Evolutionary conservation across 192 early-diverging fungal species (phyloP).

Genomic region (Diversispora eburnea): DNA sequence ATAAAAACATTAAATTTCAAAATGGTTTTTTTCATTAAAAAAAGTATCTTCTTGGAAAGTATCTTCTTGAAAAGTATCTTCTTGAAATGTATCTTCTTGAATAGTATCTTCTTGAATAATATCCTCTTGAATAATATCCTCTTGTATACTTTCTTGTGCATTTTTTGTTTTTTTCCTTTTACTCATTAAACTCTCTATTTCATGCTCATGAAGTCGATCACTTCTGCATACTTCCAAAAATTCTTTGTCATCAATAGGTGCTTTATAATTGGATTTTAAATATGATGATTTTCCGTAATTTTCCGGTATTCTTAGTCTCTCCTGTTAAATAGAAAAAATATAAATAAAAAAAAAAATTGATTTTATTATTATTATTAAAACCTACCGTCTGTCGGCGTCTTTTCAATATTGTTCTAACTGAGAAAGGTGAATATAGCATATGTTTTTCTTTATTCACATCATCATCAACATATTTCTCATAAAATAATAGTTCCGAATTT

Average conservation of each 20-base stretch:
- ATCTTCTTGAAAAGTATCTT: too few relatives aligned
- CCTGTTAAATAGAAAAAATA: neutral
- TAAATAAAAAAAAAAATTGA: neutral
- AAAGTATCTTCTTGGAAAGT: too few relatives aligned
- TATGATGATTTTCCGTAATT: neutral
- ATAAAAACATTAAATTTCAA: too few relatives aligned
- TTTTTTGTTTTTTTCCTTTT: neutral
- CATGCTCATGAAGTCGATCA: neutral
- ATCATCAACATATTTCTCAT: constrained; percentile 17
- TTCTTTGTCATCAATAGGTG: neutral
- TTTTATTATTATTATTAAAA: neutral
- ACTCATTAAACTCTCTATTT: neutral
- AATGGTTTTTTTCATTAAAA: too few relatives aligned
- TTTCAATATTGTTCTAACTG: neutral
- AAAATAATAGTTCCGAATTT: constrained; percentile 2
- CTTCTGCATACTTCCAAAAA: neutral
- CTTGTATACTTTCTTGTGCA: too few relatives aligned
- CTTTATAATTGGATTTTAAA: neutral
- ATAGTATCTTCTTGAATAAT: too few relatives aligned
- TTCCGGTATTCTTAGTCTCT: neutral
- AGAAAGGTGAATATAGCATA: neutral
- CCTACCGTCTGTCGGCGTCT: neutral
- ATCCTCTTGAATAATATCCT: too few relatives aligned
- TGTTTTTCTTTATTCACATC: neutral
- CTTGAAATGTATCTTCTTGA: too few relatives aligned